Conservation (phyloP, 148 eudicot species). For the Fagopyrum homotropicum region DNA sequence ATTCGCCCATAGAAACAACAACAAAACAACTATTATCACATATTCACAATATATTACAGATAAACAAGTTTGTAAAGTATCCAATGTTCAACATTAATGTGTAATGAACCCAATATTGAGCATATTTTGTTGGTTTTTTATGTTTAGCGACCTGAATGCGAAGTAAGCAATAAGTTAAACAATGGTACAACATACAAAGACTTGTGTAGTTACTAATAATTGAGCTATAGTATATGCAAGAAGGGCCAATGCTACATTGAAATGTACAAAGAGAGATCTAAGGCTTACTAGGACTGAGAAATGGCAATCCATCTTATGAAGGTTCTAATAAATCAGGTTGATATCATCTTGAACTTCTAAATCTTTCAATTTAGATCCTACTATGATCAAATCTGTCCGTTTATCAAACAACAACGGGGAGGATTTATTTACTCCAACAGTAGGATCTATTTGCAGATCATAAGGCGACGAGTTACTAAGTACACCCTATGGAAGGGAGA, state of each 20-base stretch:
- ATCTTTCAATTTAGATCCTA: conserved; percentile 74
- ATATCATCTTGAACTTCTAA: conserved; percentile 64
- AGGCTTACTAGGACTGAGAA: conserved; percentile 55
- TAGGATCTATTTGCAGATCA: conserved; percentile 47
- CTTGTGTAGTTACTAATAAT: not conserved
- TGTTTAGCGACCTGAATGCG: conserved; percentile 62
- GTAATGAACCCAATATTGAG: conserved; percentile 75
- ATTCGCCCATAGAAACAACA: not conserved
- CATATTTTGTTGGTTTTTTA: conserved; percentile 64
- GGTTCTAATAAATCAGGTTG: conserved; percentile 57
- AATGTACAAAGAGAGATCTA: not conserved
- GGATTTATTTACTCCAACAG: conserved; percentile 45
- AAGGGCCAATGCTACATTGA: not conserved
- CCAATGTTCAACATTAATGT: conserved; percentile 69
- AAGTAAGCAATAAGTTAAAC: conserved; percentile 9
- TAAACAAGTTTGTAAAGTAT: not conserved
- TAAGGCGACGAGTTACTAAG: too few relatives aligned
- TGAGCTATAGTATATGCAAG: not conserved
- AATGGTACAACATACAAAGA: not conserved
- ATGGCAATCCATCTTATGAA: conserved; percentile 65
- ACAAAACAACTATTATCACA: not conserved
- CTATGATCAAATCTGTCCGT: conserved; percentile 53
- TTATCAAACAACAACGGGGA: conserved; percentile 47
- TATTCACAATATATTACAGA: not conserved
- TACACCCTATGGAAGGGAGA: too few relatives aligned